These are phyloP conservation scores for Coniella lustricola DNA, from an alignment of 2,329 filamentous ascomycete species.

Conservation along the genomic window DNA sequence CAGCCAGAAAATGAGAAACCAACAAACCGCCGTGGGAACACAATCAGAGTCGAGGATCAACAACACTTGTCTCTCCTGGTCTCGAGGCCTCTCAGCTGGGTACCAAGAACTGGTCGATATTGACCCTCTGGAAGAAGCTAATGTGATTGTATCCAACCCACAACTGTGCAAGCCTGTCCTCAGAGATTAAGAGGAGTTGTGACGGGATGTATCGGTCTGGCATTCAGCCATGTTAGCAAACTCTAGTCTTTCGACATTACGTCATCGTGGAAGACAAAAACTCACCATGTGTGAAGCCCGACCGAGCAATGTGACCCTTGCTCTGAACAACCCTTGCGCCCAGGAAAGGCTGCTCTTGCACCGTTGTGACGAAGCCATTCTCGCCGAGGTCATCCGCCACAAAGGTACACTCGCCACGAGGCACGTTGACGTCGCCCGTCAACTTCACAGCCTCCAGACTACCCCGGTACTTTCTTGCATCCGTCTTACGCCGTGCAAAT, in stretches of 20 bases:
- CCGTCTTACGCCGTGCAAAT: constrained; percentile 38
- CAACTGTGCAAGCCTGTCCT: constrained; percentile 71
- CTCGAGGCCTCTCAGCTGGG: no score
- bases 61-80: background rate
- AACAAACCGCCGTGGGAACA: no score
- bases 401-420: constrained; percentile 78
- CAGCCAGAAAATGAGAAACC: no score
- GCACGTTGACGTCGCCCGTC: constrained; percentile 86
- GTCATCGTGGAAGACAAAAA: constrained; percentile 9
- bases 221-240: constrained; percentile 3
- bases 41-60: background rate
- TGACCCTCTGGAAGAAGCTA: constrained; percentile 53
- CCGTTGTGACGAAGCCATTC: constrained; percentile 55
- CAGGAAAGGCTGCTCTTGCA: constrained; percentile 61
- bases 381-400: constrained; percentile 69
- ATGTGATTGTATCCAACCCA: constrained; percentile 63
- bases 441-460: constrained; percentile 79
- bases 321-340: constrained; percentile 68
- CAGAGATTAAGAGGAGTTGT: constrained; percentile 70
- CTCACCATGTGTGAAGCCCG: constrained; percentile 67
- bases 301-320: constrained; percentile 68
- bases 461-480: constrained; percentile 53
- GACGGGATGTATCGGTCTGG: constrained; percentile 68
- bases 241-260: background rate
- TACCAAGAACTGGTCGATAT: constrained; percentile 44